Base-by-base conservation (phyloP, 2,329 filamentous ascomycete genomes). In the Aspergillus sp. region DNA sequence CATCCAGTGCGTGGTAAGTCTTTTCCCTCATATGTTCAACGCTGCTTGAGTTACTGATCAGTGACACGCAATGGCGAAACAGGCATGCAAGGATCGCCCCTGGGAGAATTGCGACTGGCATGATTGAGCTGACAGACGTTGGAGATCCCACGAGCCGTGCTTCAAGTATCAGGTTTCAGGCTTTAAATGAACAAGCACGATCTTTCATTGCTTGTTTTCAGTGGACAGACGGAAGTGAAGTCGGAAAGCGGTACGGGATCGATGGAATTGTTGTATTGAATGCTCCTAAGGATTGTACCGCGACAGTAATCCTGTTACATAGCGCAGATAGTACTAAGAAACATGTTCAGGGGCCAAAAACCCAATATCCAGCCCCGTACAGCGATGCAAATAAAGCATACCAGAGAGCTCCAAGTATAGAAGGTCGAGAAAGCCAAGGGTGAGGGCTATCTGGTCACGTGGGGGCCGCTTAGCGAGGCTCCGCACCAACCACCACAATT, bases 391-490 rank as follows among this genome's bases (percentile, higher is more conserved):
- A 41, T 41, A 41, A 41, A 15, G 31, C 31, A 38, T 1, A 15
- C 15, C 11, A 41, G 34, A 41, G 34, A 41, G 34, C 34, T 15
- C 13, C 8, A 41, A 41, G 34, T 41, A 41, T 41, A 15, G 5
- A 41, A 15, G 3, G 34, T 41, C 34, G 11, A 41, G 34, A 13
- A 13, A 41, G 68, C 64, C 68, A 76, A 79, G 77, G 78, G 77
- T 75, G 78, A 73, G 64, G 53, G 60, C 34, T 41, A 41, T 15
- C 13, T 19, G 57, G 65, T 78, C 79, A 81, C 79, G 78, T 81
- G 79, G 61, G 61, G 62, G 54, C 73, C 72, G 72, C 75, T 78
- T 79, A 79, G 77, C 77, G 78, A 79, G 77, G 71, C 65, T 71
- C 71, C 76, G 73, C 74, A 76, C 76, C 77, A 69, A 72, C 70